These are phyloP conservation scores for Boletus mariae DNA, from an alignment of 1,284 basidiomycete genomes.

Conservation along the genomic window DNA sequence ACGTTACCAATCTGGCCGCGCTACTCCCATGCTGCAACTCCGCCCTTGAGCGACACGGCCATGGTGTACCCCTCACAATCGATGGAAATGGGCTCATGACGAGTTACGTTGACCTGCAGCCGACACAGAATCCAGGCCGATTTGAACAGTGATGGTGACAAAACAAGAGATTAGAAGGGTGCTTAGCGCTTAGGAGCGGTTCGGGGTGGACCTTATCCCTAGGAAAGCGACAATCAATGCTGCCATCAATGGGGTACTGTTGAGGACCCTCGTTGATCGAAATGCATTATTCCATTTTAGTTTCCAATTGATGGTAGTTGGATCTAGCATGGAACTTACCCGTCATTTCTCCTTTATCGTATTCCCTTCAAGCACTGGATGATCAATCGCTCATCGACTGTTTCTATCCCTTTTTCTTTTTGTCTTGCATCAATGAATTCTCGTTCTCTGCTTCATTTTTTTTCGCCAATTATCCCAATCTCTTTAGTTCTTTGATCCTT, in stretches of 20 bases:
- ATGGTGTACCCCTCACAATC: conserved; percentile 55
- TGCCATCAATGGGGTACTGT: conserved; percentile 61
- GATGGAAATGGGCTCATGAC: conserved; percentile 59
- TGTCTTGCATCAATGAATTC: conserved; percentile 6
- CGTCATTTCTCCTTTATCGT: conserved; percentile 5
- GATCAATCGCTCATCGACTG: neutral
- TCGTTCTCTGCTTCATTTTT: conserved; percentile 2
- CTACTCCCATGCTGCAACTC: conserved; percentile 53
- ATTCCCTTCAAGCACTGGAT: neutral
- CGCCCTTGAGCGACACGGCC: conserved; percentile 39
- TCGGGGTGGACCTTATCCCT: conserved; percentile 65
- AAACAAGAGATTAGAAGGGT: conserved; percentile 84
- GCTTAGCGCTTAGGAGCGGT: conserved; percentile 66
- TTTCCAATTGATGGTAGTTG: neutral
- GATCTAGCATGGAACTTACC: conserved; percentile 23
- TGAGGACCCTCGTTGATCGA: conserved; percentile 15
- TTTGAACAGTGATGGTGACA: conserved; percentile 72
- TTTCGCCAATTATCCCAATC: neutral
- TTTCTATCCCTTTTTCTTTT: neutral
- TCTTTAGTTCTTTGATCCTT: neutral
- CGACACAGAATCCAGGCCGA: conserved; percentile 63
- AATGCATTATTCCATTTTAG: too few species aligned
- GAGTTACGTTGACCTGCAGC: conserved; percentile 70
- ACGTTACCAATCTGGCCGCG: conserved; percentile 75
- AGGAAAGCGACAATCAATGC: conserved; percentile 69